Base-by-base conservation (phyloP, 306 rosid species). In the Dryas octopetala region DNA sequence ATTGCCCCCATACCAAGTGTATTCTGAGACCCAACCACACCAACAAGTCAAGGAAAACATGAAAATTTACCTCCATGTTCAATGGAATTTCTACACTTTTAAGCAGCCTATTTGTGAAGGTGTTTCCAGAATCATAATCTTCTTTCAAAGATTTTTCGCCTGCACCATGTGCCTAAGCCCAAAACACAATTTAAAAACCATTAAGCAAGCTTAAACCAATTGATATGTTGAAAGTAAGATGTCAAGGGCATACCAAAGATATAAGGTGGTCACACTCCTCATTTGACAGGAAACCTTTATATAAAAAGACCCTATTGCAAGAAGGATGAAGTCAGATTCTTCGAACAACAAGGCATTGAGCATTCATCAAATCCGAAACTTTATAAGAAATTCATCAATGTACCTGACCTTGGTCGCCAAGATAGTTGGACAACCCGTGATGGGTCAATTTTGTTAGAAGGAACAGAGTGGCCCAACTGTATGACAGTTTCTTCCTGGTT, bases 401-500 rank as follows among this genome's bases (percentile, higher is more conserved):
- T 91, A 91, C 96, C 97, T 88, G 96, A 93, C 92, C 97, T 91
- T 91, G 98, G 98, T 83, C 73, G 91, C 97, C 93, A 93, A 70
- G 96, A 91, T 85, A 91, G 83, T 80, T 85, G 97, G 54, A 89
- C 87, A 88, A 88, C 96, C 76, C 78, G 84, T 41, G 93, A 85
- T 6, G 96, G 97, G 66, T 88, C 89, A 79, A 93, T 79, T 76
- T 81, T 70, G 81, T 81, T 82, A 44, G 85, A 54, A 81, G 80
- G 62, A 75, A 81, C 58, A 9, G 83, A 60, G 78, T 78, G 81
- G 23, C 75, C 68, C 78, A 84, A 65, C 52, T 26, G 58, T 44
- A 73, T 51, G 41, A 63, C 58, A 71, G 17, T 78, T 71, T 78
- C 83, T 71, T 76, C 84, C 67, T 74, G 52, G 12, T 43, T 47